Percentiles rank a stretch among this genome's conserved stretches.
These are phyloP conservation scores for Quercus suber DNA, from an alignment of 306 rosid genomes.

Conservation along the genomic window DNA sequence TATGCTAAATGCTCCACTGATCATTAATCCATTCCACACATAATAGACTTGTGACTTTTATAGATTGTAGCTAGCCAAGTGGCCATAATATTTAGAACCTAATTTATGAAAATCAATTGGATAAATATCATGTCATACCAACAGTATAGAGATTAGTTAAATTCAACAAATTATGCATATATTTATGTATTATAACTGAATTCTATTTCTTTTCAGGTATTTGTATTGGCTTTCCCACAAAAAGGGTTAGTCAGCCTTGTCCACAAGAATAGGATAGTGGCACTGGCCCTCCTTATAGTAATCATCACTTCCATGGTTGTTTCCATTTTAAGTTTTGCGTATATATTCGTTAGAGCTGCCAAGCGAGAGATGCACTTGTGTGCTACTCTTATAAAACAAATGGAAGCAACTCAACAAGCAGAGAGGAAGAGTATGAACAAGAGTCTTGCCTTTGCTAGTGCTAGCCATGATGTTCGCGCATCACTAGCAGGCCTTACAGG, in stretches of 20 bases:
- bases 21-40: background rate
- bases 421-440: constrained; percentile 70
- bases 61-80: background rate
- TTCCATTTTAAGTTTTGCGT: constrained; percentile 29
- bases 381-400: constrained; percentile 58
- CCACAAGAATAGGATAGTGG: constrained; percentile 27
- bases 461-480: constrained; percentile 76
- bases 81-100: background rate
- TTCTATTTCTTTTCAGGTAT: constrained; percentile 50
- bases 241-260: constrained; percentile 16
- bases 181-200: background rate
- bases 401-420: constrained; percentile 73
- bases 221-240: constrained; percentile 37
- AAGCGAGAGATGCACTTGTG: constrained; percentile 58
- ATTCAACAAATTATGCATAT: background rate
- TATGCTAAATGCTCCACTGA: background rate
- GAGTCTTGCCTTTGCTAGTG: constrained; percentile 60
- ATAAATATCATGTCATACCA: background rate
- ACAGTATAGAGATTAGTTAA: background rate
- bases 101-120: background rate
- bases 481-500: constrained; percentile 62
- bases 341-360: constrained; percentile 20
- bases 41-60: background rate
- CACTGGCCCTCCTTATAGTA: constrained; percentile 28
- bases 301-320: constrained; percentile 24